Percentiles rank a stretch among this genome's conserved stretches.
phyloP scores from a whole-genome alignment of 2,329 filamentous ascomycete species.

The Colletotrichum simmondsii region DNA sequence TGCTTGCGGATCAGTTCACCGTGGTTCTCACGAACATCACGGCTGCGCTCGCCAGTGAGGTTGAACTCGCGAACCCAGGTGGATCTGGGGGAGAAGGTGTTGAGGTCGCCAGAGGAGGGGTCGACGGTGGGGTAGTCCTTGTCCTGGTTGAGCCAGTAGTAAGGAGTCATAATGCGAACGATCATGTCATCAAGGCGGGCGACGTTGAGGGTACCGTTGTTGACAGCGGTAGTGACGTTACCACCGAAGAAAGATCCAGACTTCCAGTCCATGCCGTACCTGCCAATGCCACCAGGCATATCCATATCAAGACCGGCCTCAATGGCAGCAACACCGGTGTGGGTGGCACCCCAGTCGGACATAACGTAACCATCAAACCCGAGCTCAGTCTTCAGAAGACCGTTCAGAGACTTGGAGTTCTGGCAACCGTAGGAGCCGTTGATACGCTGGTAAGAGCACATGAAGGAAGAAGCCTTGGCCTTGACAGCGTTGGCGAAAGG shows the following conservation, averaged over 20 bases:
- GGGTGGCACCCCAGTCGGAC: conserved; percentile 53
- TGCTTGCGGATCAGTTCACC: conserved; percentile 67
- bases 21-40: conserved; percentile 63
- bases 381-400: conserved; percentile 60
- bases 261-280: conserved; percentile 42
- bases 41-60: conserved; percentile 63
- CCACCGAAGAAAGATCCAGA: conserved; percentile 55
- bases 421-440: conserved; percentile 63
- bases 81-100: conserved; percentile 59
- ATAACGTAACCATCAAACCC: conserved; percentile 59
- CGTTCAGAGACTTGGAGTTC: conserved; percentile 59
- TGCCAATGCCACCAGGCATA: conserved; percentile 56
- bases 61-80: conserved; percentile 54
- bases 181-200: conserved; percentile 58
- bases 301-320: conserved; percentile 61
- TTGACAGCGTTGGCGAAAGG: conserved; percentile 47
- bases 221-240: conserved; percentile 57
- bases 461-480: conserved; percentile 48
- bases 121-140: conserved; percentile 55
- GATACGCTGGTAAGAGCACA: conserved; percentile 57
- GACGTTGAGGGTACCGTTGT: conserved; percentile 56
- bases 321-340: conserved; percentile 51
- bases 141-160: conserved; percentile 61
- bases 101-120: conserved; percentile 58
- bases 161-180: conserved; percentile 64